phyloP scores from a whole-genome alignment of 2,329 filamentous ascomycete species.

The Karstenula rhodostoma region DNA sequence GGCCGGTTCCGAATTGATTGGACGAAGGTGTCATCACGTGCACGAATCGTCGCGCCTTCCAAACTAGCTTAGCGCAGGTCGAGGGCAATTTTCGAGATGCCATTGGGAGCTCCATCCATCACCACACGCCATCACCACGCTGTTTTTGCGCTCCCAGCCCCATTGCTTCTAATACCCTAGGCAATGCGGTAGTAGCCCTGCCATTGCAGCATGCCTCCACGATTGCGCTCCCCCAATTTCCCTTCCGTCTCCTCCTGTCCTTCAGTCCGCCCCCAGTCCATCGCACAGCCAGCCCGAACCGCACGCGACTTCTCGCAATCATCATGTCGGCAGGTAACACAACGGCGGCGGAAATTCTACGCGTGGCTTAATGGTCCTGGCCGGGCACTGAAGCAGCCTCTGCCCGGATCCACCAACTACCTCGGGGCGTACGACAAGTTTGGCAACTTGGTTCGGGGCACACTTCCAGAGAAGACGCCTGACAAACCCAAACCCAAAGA shows the following conservation, averaged over 20 bases:
- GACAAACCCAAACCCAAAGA: slow-evolving; percentile 31
- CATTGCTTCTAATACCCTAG: slow-evolving; percentile 19
- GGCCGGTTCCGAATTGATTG: slow-evolving; percentile 24
- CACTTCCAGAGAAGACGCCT: slow-evolving; percentile 25
- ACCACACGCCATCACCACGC: slow-evolving; percentile 21
- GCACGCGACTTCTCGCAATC: slow-evolving; percentile 48
- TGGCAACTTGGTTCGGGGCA: slow-evolving; percentile 57
- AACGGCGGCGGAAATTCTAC: slow-evolving; percentile 64
- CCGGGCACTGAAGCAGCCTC: slow-evolving; percentile 56
- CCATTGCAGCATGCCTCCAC: slow-evolving; percentile 42
- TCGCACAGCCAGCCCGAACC: slow-evolving; percentile 31
- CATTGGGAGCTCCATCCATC: slow-evolving; percentile 23
- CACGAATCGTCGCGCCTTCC: not conserved
- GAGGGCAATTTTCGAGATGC: slow-evolving; percentile 30
- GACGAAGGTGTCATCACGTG: slow-evolving; percentile 20
- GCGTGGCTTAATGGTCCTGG: slow-evolving; percentile 67
- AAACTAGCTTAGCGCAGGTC: slow-evolving; percentile 18
- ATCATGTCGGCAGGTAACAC: slow-evolving; percentile 53
- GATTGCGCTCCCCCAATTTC: slow-evolving; percentile 42
- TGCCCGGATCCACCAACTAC: slow-evolving; percentile 63
- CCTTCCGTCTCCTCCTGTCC: slow-evolving; percentile 29
- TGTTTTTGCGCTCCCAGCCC: slow-evolving; percentile 18
- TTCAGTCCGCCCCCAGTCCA: slow-evolving; percentile 32
- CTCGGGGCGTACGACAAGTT: slow-evolving; percentile 61
- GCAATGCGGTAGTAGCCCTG: slow-evolving; percentile 41